phyloP scores from a whole-genome alignment of 805 yeast species.

The Kodamaea lidongshanica region DNA sequence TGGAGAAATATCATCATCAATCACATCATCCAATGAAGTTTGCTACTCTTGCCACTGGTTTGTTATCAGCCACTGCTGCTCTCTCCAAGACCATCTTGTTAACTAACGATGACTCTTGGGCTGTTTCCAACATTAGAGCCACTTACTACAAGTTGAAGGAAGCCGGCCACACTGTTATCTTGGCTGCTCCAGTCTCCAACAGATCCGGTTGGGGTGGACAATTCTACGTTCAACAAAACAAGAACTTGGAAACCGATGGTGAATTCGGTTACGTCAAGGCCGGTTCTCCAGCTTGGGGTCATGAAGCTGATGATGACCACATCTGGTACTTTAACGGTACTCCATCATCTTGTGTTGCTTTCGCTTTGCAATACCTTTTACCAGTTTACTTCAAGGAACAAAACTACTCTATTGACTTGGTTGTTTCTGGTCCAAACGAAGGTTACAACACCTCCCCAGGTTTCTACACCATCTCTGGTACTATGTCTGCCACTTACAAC shows the following conservation, averaged over 20 bases:
- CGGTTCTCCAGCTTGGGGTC: slow-evolving; percentile 54
- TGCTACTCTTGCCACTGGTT: too few species aligned
- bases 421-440: slow-evolving; percentile 50
- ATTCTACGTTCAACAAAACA: slow-evolving; percentile 37
- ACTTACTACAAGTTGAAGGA: slow-evolving; percentile 21
- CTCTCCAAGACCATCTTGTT: slow-evolving; percentile 16
- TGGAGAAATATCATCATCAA: too few species aligned
- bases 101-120: slow-evolving; percentile 19
- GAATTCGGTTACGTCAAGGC: slow-evolving; percentile 41
- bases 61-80: slow-evolving; percentile 10
- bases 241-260: slow-evolving; percentile 38
- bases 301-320: slow-evolving; percentile 27
- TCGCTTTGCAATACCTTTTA: slow-evolving; percentile 42
- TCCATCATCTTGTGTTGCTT: slow-evolving; percentile 47
- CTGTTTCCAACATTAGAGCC: slow-evolving; percentile 19
- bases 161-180: slow-evolving; percentile 45
- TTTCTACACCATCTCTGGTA: slow-evolving; percentile 41
- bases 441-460: slow-evolving; percentile 44
- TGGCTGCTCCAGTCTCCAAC: slow-evolving; percentile 49
- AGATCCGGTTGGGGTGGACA: slow-evolving; percentile 54
- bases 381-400: slow-evolving; percentile 36
- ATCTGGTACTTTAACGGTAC: slow-evolving; percentile 53
- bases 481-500: slow-evolving; percentile 46
- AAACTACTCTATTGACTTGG: slow-evolving; percentile 41
- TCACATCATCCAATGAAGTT: too few species aligned